Conservation (phyloP, 345 rosid genomes). For the Cardamine resedifolia region DNA sequence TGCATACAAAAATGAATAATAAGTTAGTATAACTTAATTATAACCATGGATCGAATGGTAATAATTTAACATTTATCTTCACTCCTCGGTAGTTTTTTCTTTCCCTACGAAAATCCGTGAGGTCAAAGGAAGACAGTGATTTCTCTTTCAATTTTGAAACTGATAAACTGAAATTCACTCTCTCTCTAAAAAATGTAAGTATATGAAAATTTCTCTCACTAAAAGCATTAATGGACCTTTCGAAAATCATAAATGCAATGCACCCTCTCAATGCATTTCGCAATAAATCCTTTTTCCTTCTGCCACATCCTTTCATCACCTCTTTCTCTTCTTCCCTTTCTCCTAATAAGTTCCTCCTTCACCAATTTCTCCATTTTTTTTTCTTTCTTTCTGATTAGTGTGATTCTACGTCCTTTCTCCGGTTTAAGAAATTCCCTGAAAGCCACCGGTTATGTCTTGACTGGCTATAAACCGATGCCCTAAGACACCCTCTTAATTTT, state of each 20-base stretch:
- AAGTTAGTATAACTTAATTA: background rate
- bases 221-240: slow-evolving; percentile 41
- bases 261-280: slow-evolving; percentile 69
- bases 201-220: slow-evolving; percentile 37
- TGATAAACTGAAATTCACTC: background rate
- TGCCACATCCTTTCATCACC: slow-evolving; percentile 45
- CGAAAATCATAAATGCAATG: slow-evolving; percentile 65
- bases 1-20: background rate
- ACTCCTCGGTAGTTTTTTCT: background rate
- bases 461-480: background rate
- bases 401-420: background rate
- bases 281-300: slow-evolving; percentile 63
- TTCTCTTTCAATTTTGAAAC: background rate
- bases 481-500: background rate
- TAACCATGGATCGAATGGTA: background rate
- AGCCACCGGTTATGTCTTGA: slow-evolving; percentile 9
- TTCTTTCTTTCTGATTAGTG: background rate
- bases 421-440: slow-evolving; percentile 11
- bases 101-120: slow-evolving; percentile 18
- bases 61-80: background rate
- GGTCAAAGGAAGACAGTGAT: slow-evolving; percentile 20
- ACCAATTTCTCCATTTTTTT: slow-evolving; percentile 30
- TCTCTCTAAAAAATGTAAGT: slow-evolving; percentile 14
- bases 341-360: slow-evolving; percentile 13
- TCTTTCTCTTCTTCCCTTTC: slow-evolving; percentile 38